Evolutionary conservation across 2,329 filamentous ascomycete genomes (phyloP).

Genomic region (Proliferodiscus dingleyae): DNA sequence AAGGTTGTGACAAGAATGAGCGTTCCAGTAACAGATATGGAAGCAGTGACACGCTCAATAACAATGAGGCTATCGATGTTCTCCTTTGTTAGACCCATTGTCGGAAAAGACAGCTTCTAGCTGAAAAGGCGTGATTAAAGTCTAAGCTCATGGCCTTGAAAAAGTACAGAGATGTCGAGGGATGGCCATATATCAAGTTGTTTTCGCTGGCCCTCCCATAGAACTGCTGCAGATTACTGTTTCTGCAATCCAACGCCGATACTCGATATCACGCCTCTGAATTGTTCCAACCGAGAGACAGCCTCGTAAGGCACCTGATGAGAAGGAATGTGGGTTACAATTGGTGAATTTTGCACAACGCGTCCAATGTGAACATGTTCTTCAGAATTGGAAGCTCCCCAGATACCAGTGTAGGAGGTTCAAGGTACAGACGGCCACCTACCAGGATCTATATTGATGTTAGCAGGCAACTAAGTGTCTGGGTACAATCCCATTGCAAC

Average conservation of each 20-base stretch:
- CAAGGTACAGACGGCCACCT: background rate
- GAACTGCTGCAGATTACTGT: no score
- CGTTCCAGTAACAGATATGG: constrained; percentile 65
- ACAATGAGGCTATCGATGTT: constrained; percentile 52
- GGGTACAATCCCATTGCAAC: background rate
- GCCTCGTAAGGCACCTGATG: no score
- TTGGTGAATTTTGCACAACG: background rate
- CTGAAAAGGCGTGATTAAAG: background rate
- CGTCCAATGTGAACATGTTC: no score
- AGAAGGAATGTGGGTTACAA: background rate
- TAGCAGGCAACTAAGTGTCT: background rate
- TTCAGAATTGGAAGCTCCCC: no score
- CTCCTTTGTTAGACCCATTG: constrained; percentile 9
- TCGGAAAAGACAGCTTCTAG: background rate
- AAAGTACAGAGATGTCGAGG: background rate
- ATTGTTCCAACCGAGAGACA: no score
- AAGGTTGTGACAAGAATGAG: constrained; percentile 70
- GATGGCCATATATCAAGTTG: background rate
- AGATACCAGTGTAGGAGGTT: no score
- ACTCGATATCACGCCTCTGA: no score
- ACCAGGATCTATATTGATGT: background rate
- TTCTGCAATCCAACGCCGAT: no score
- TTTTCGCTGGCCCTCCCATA: no score
- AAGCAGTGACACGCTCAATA: constrained; percentile 65
- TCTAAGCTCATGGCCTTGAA: background rate